Conservation (phyloP, 441 rosid genomes). For the Kokia cookei region DNA sequence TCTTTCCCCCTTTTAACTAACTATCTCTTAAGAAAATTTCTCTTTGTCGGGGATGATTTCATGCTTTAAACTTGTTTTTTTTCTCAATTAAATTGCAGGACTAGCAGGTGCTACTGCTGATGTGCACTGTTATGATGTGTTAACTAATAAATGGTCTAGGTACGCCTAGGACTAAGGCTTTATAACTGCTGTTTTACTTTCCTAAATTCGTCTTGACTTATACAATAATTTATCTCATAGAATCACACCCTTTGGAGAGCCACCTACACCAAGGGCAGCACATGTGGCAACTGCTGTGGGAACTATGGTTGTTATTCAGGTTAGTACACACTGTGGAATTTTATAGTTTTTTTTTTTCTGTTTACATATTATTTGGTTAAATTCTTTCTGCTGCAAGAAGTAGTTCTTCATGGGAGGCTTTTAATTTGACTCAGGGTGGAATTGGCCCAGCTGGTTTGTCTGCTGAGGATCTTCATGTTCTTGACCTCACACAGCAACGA, state of each 20-base stretch:
- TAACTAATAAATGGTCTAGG: constrained; percentile 97
- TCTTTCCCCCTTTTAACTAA: background rate
- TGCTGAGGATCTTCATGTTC: constrained; percentile 99
- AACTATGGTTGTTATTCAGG: constrained; percentile 99
- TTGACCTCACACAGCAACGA: constrained; percentile 93
- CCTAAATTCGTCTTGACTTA: background rate
- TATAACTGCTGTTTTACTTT: background rate
- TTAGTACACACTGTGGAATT: constrained; percentile 16
- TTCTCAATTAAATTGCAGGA: constrained; percentile 56
- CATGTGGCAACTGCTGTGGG: constrained; percentile 99
- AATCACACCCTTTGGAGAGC: constrained; percentile 88
- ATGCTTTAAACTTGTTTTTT: constrained; percentile 14
- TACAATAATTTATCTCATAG: constrained; percentile 30
- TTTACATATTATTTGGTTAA: background rate
- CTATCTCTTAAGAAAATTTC: background rate
- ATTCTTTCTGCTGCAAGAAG: constrained; percentile 3
- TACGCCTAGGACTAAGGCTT: constrained; percentile 22
- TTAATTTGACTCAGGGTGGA: constrained; percentile 66
- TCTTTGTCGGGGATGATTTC: background rate
- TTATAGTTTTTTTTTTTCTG: background rate
- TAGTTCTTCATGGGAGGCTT: constrained; percentile 13
- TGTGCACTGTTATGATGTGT: constrained; percentile 88
- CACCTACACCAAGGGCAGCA: constrained; percentile 98
- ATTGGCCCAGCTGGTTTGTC: constrained; percentile 99
- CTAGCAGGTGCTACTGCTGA: constrained; percentile 98